phyloP scores from a whole-genome alignment of 177 flowering plant species.

The Vitis hybrid region DNA sequence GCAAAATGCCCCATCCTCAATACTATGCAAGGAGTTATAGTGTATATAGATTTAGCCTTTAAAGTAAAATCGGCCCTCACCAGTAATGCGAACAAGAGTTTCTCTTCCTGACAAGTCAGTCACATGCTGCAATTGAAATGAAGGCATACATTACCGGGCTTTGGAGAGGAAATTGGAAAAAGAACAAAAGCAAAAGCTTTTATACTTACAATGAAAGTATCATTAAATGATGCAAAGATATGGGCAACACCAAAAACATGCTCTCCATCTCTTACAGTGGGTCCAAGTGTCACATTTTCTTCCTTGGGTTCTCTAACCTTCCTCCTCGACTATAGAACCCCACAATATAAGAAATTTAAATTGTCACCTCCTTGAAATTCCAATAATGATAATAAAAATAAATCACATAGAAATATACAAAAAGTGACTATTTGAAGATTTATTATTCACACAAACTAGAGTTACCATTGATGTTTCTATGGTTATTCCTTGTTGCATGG shows the following conservation, averaged over 20 bases:
- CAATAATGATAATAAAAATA: too few relatives aligned
- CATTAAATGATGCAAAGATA: conserved; percentile 32
- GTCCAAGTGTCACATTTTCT: conserved; percentile 31
- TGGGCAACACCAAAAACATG: conserved; percentile 32
- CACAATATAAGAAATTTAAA: neutral
- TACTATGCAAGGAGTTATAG: too few relatives aligned
- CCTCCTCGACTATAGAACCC: conserved; percentile 20
- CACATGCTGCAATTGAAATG: conserved; percentile 28
- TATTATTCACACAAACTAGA: too few relatives aligned
- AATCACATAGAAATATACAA: too few relatives aligned
- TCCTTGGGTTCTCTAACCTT: conserved; percentile 31
- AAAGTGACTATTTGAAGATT: too few relatives aligned
- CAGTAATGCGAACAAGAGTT: conserved; percentile 35
- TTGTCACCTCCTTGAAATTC: neutral
- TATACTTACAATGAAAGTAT: conserved; percentile 29
- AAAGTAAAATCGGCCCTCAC: conserved; percentile 6
- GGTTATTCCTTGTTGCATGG: too few relatives aligned
- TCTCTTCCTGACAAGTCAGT: conserved; percentile 39
- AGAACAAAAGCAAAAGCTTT: neutral
- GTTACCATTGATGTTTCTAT: too few relatives aligned
- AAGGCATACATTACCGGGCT: neutral
- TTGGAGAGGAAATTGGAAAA: too few relatives aligned
- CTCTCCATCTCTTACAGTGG: conserved; percentile 29
- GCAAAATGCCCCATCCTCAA: too few relatives aligned
- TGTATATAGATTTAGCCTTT: too few relatives aligned